These are phyloP conservation scores for Polytolypa hystricis DNA, from an alignment of 2,329 filamentous ascomycete genomes.

Conservation along the genomic window DNA sequence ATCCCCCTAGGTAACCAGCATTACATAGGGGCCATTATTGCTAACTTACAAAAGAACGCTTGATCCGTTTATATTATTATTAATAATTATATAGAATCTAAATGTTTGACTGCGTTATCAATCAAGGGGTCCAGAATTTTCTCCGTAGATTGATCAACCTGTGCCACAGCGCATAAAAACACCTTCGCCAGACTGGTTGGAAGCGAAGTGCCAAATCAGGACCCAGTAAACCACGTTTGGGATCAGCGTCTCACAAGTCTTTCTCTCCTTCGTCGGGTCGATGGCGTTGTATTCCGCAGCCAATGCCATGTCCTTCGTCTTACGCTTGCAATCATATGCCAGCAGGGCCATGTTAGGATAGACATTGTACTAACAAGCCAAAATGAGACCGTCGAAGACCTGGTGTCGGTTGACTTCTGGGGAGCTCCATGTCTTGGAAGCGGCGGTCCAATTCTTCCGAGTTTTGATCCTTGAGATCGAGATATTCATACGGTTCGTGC, in stretches of 20 bases:
- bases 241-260: conserved; percentile 9
- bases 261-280: conserved; percentile 10
- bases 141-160: no score
- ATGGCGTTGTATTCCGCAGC: conserved; percentile 10
- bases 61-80: no score
- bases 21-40: no score
- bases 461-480: no score
- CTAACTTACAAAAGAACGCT: no score
- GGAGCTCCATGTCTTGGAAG: conserved; percentile 12
- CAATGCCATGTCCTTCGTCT: conserved; percentile 11
- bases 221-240: conserved; percentile 10
- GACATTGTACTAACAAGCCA: conserved; percentile 14
- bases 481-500: no score
- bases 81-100: no score
- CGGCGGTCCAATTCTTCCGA: conserved; percentile 6
- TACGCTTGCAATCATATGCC: conserved; percentile 14
- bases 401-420: conserved; percentile 12
- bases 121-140: no score
- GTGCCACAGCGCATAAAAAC: conserved; percentile 7
- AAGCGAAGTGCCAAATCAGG: conserved; percentile 10
- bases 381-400: conserved; percentile 13
- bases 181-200: conserved; percentile 10
- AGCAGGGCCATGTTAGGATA: conserved; percentile 15
- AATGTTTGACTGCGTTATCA: no score
- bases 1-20: no score